These are phyloP conservation scores for Kodamaea laetipori DNA, from an alignment of 805 yeast genomes.

Conservation along the genomic window DNA sequence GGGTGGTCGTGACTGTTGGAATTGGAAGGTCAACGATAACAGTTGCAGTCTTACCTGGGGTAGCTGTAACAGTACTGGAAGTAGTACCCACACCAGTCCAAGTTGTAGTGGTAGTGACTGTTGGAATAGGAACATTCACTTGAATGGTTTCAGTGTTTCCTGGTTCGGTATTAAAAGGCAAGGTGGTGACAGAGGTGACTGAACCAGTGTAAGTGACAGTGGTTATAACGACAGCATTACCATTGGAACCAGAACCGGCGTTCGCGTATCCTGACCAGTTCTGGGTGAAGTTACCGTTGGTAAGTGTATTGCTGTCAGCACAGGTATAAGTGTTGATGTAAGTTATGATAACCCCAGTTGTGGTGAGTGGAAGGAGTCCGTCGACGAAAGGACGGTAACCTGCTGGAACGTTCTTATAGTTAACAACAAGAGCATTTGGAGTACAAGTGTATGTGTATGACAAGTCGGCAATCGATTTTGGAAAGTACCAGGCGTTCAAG, in stretches of 20 bases:
- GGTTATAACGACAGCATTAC: slow-evolving; percentile 11
- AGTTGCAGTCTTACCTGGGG: slow-evolving; percentile 12
- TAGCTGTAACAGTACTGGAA: slow-evolving; percentile 12
- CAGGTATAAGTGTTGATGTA: slow-evolving; percentile 19
- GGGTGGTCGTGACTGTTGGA: slow-evolving; percentile 7
- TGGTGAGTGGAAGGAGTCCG: slow-evolving; percentile 6
- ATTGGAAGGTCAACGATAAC: slow-evolving; percentile 18
- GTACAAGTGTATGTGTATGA: slow-evolving; percentile 20
- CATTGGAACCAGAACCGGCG: slow-evolving; percentile 12
- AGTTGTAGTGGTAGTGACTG: slow-evolving; percentile 18
- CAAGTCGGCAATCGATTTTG: slow-evolving; percentile 12
- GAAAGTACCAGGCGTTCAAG: slow-evolving; percentile 25
- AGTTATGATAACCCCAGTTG: background rate
- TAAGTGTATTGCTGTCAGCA: slow-evolving; percentile 1
- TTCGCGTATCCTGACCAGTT: no score
- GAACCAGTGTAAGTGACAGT: slow-evolving; percentile 20
- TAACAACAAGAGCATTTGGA: background rate
- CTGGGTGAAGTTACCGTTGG: slow-evolving; percentile 8
- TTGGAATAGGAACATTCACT: slow-evolving; percentile 19
- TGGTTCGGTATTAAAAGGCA: slow-evolving; percentile 8
- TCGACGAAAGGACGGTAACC: slow-evolving; percentile 30
- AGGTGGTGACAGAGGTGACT: slow-evolving; percentile 14
- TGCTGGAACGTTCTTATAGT: slow-evolving; percentile 27
- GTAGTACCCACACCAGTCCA: slow-evolving; percentile 22
- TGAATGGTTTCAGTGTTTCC: slow-evolving; percentile 18